Evolutionary conservation across 2,329 filamentous ascomycete genomes (phyloP).

Genomic region (Penicillium occitanis): DNA sequence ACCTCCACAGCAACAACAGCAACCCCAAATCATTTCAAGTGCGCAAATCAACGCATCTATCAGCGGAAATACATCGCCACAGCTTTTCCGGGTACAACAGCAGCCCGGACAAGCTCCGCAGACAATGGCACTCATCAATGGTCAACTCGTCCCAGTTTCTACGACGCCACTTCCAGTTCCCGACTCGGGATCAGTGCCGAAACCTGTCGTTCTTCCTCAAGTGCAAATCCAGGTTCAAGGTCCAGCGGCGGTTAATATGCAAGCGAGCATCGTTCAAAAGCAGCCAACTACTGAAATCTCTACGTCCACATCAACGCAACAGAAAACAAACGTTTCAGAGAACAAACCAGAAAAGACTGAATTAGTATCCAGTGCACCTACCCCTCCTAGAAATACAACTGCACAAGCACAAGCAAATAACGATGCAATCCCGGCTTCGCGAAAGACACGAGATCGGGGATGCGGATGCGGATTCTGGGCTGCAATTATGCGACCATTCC

Average conservation of each 20-base stretch:
- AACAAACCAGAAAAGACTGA: background rate
- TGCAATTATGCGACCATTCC: background rate
- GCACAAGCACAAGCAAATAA: background rate
- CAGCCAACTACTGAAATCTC: background rate
- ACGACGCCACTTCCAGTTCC: background rate
- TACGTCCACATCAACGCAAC: background rate
- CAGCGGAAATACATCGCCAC: background rate
- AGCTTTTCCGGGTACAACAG: background rate
- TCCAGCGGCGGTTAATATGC: background rate
- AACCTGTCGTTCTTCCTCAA: background rate
- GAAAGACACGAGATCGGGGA: background rate
- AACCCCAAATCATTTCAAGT: background rate
- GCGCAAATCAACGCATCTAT: background rate
- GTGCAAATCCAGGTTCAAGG: background rate
- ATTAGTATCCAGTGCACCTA: background rate
- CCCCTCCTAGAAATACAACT: background rate
- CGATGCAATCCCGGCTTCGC: background rate
- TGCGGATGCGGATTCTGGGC: background rate
- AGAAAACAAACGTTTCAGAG: background rate
- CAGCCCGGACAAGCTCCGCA: background rate
- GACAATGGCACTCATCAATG: background rate
- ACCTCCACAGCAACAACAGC: background rate
- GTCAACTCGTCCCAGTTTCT: slow-evolving; percentile 1
- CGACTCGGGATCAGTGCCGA: background rate
- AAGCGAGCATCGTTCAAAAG: background rate